These are phyloP conservation scores for Corynespora cassiicola DNA, from an alignment of 2,329 filamentous ascomycete species.

Conservation along the genomic window DNA sequence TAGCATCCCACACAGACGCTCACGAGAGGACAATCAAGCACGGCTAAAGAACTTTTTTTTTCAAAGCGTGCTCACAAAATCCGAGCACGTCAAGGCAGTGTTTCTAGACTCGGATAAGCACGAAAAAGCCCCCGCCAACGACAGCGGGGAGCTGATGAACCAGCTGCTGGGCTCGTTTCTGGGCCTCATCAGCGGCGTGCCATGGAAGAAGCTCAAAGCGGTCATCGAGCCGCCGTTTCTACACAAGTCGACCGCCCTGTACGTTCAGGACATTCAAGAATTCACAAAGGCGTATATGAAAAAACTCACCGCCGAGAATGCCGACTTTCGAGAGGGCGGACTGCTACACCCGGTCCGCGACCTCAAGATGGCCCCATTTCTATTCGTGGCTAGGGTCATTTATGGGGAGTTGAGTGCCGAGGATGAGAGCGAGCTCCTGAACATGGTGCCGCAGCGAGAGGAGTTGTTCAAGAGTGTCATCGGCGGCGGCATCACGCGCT, in stretches of 20 bases:
- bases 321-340: slow-evolving; percentile 10
- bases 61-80: slow-evolving; percentile 20
- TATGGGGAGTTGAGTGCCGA: slow-evolving; percentile 42
- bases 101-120: slow-evolving; percentile 55
- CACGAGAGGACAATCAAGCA: no score
- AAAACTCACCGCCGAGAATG: neutral
- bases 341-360: slow-evolving; percentile 34
- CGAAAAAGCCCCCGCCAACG: slow-evolving; percentile 49
- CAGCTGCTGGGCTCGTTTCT: slow-evolving; percentile 53
- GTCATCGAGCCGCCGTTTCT: slow-evolving; percentile 27
- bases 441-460: slow-evolving; percentile 35
- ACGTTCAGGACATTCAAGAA: slow-evolving; percentile 8
- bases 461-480: slow-evolving; percentile 44
- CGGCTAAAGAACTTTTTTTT: neutral
- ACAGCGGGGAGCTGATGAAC: slow-evolving; percentile 50
- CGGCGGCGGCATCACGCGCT: slow-evolving; percentile 43
- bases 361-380: slow-evolving; percentile 47
- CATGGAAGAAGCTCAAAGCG: slow-evolving; percentile 35
- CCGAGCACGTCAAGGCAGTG: slow-evolving; percentile 27
- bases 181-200: slow-evolving; percentile 45
- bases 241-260: slow-evolving; percentile 4
- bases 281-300: slow-evolving; percentile 8
- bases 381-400: slow-evolving; percentile 45
- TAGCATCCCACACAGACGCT: no score
- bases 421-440: slow-evolving; percentile 27